Percentiles rank a stretch among this genome's conserved stretches.
These are phyloP conservation scores for Westerdykella aurantiaca DNA, from an alignment of 2,329 filamentous ascomycete genomes.

Conservation along the genomic window DNA sequence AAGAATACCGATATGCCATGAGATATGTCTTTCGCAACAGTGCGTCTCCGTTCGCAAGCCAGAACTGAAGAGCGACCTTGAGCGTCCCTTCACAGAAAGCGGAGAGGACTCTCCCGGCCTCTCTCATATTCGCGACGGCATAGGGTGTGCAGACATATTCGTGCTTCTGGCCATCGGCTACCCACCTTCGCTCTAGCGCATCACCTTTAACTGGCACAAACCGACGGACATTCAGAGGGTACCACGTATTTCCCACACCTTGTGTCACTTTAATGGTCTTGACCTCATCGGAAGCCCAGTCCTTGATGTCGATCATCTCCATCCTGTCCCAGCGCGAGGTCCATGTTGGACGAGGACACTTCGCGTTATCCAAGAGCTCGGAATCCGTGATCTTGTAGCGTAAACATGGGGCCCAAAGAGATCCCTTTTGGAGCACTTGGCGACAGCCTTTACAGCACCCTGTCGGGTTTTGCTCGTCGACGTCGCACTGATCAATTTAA, in stretches of 20 bases:
- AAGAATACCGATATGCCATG: conserved; percentile 4
- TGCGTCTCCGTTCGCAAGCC: background rate
- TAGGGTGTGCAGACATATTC: background rate
- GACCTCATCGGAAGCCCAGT: conserved; percentile 2
- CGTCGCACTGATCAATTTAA: background rate
- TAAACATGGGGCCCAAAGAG: background rate
- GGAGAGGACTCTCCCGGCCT: background rate
- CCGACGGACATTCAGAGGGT: conserved; percentile 1
- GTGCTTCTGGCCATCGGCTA: background rate
- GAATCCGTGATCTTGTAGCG: conserved; percentile 3
- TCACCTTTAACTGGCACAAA: conserved; percentile 2
- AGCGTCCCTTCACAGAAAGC: background rate
- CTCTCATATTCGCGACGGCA: conserved; percentile 3
- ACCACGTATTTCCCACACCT: background rate
- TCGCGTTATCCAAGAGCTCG: conserved; percentile 1
- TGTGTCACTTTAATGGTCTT: conserved; percentile 1
- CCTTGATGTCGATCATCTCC: conserved; percentile 2
- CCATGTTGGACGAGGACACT: conserved; percentile 2
- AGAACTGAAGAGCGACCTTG: background rate
- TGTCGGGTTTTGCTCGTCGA: background rate
- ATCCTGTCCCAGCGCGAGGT: conserved; percentile 3
- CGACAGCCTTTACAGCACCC: background rate
- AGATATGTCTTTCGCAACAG: conserved; percentile 1
- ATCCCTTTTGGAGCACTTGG: background rate
- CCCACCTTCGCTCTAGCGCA: background rate